Evolutionary conservation across 78 protist species (phyloP), one percentile per base, ranked within the genome.

Genomic region (Dictyostelium capitatum): DNA sequence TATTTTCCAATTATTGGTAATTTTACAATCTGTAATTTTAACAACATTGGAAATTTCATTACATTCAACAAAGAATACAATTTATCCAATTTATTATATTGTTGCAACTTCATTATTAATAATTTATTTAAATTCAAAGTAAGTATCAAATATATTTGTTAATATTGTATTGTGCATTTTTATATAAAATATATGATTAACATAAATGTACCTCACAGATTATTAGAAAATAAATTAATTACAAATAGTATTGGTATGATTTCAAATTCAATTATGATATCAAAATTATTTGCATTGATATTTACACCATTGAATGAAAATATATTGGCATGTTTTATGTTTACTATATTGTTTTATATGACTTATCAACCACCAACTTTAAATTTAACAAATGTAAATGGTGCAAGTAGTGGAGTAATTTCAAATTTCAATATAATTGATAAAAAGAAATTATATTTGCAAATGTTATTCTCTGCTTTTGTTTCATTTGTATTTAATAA

Each of bases 31-130:
- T 30, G 14, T 70, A 6, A 1, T 82, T 20, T 69, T 82, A 19
- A 54, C 90, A 48, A 19, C 28, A 4, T 23, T 82, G 20, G 90
- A 82, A 46, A 51, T 48, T n/a, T 43, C 80, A n/a, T 50, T 82
- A 28, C 23, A 82, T 37, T 32, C 80, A 15, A 32, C 57, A 2
- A 53, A 69, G 6, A 19, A 47, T 12, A 17, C 30, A 20, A 67
- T 67, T 17, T 82, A 82, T 51, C 90, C 90, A 23, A 70, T 46
- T 19, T 69, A 82, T 51, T 19, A 69, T 23, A 51, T 82, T 14
- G 32, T 51, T 51, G 6, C 51, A 20, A 28, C 90, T 2, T 69
- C 80, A 10, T 14, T 37, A 30, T 47, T 82, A 19, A 11, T 25
- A 23, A 69, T 82, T 20, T 70, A 51, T 53, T 19, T 82, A 48